Evolutionary conservation across 2,329 filamentous ascomycete genomes (phyloP), one percentile per base, ranked within the genome.

Genomic region (Plenodomus tracheiphilus): DNA sequence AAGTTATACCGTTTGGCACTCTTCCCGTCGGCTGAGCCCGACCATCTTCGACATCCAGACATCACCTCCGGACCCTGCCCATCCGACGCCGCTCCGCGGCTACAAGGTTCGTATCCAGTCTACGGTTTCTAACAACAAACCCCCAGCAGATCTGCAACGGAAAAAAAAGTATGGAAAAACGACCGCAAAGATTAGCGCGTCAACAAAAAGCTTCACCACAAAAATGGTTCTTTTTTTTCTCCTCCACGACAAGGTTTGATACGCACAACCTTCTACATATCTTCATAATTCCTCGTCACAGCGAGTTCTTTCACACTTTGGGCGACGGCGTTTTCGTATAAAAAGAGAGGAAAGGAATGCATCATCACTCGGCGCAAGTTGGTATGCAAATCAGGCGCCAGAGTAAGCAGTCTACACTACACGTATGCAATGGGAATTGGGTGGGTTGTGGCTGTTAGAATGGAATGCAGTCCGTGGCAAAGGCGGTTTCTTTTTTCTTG

Each of bases 91-190:
- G 18, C 18, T 8, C 35, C 18, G 16, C 8, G 18, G 18, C 18
- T 37, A 17, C 18, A 37, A 53, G 58, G 47, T 58, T 59, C 41
- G 56, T 58, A 59, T 55, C 43, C 15, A 47, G 40, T 32, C 42
- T 36, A 49, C 39, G 50, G 43, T 41, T 49, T 56, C 49, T 62
- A 51, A 58, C 44, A 54, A 57, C 39, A 54, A 62, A 66, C 59
- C 44, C 58, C 10, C 22, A 25, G 22, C 22, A 25, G 22, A n/a
- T n/a, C n/a, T n/a, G 22, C 22, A 25, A 10, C 22, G 10, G 22
- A 17, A 59, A 60, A 61, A 62, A 63, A 61, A 61, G 41, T 50
- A 59, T 56, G 53, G 61, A 65, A 64, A 61, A 49, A 47, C 46
- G 25, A 55, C 41, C 18, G 19, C 32, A 4, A 10, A n/a, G n/a